Percentiles rank a stretch among this genome's conserved stretches.
phyloP scores from a whole-genome alignment of 2,329 filamentous ascomycete species.

The Aspergillus nomiae region DNA sequence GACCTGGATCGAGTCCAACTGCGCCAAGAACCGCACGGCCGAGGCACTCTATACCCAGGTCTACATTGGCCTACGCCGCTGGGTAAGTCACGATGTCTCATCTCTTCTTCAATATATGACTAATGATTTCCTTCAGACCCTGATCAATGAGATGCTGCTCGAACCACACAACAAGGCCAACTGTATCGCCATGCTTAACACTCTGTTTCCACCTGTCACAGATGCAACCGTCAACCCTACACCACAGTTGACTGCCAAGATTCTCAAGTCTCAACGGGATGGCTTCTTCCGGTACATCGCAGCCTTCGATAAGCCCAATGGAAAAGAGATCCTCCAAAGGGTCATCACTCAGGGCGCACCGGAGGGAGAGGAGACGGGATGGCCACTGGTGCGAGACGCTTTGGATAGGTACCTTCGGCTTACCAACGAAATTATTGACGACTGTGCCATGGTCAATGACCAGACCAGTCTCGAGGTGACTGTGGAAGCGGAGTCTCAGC shows the following conservation, averaged over 20 bases:
- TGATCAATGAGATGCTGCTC: conserved; percentile 66
- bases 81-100: conserved; percentile 50
- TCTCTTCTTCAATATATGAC: conserved; percentile 19
- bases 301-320: conserved; percentile 56
- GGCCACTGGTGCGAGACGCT: conserved; percentile 51
- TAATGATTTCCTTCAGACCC: conserved; percentile 45
- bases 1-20: conserved; percentile 57
- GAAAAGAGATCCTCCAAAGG: conserved; percentile 54
- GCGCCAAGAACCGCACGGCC: conserved; percentile 53
- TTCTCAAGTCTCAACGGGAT: conserved; percentile 60
- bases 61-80: conserved; percentile 63
- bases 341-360: conserved; percentile 57
- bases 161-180: conserved; percentile 66
- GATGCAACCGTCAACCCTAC: conserved; percentile 50
- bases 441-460: conserved; percentile 55
- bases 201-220: conserved; percentile 62
- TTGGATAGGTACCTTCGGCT: conserved; percentile 61
- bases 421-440: conserved; percentile 63
- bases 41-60: conserved; percentile 62
- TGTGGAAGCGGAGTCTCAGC: conserved; percentile 27
- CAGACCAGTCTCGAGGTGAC: conserved; percentile 40
- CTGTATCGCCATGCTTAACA: conserved; percentile 69
- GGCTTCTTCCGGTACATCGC: conserved; percentile 65
- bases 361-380: conserved; percentile 56
- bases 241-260: conserved; percentile 52